Evolutionary conservation across 2,329 filamentous ascomycete species (phyloP).

Genomic region (Monosporascus sp.): DNA sequence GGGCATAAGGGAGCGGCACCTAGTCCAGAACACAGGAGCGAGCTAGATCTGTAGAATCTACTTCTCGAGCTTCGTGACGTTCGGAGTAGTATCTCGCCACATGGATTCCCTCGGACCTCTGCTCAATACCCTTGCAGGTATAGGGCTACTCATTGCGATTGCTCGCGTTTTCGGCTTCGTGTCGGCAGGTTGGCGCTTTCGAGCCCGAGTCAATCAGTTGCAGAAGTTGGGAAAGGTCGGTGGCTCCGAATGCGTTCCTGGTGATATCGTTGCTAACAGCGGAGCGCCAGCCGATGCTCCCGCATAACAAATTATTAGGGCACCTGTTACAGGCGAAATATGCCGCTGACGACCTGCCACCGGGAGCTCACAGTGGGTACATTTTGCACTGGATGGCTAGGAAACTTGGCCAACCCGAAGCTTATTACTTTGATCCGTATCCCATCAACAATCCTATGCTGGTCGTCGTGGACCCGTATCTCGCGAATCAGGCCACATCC

Average conservation of each 20-base stretch:
- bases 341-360: conserved; percentile 21
- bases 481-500: conserved; percentile 24
- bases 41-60: background rate
- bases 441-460: conserved; percentile 24
- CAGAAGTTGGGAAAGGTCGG: conserved; percentile 20
- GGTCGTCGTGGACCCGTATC: conserved; percentile 22
- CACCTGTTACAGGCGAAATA: conserved; percentile 27
- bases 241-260: background rate
- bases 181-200: conserved; percentile 13
- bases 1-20: no score
- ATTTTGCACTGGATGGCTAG: conserved; percentile 16
- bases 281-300: conserved; percentile 20
- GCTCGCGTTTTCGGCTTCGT: conserved; percentile 12
- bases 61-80: background rate
- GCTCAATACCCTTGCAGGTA: conserved; percentile 15
- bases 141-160: conserved; percentile 11
- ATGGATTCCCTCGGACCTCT: conserved; percentile 14
- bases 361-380: conserved; percentile 20
- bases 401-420: conserved; percentile 17
- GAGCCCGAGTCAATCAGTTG: conserved; percentile 14
- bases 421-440: conserved; percentile 26
- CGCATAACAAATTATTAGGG: conserved; percentile 23
- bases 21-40: no score
- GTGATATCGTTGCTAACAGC: background rate
- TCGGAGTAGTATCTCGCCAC: background rate